These are phyloP conservation scores for Trametes polyzona DNA, from an alignment of 1,284 basidiomycete genomes.

Conservation along the genomic window DNA sequence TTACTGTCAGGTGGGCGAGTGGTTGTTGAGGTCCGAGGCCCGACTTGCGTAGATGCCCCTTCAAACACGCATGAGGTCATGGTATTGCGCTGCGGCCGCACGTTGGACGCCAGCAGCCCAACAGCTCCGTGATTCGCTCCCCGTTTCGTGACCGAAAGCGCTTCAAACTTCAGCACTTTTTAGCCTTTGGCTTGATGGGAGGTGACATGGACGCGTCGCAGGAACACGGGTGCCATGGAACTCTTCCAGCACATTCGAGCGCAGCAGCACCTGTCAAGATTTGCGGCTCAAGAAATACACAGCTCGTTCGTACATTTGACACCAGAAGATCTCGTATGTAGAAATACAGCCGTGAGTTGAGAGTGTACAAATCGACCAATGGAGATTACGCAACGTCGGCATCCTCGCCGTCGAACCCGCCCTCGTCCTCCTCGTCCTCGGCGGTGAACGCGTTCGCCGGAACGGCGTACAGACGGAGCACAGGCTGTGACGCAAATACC, in stretches of 20 bases:
- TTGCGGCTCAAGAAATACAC: conserved; percentile 6
- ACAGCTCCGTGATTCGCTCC: too few species aligned
- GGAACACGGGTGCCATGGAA: too few species aligned
- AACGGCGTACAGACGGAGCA: conserved; percentile 92
- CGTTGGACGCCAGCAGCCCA: not conserved
- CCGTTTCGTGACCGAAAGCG: too few species aligned
- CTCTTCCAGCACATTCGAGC: not conserved
- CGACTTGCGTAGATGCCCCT: not conserved
- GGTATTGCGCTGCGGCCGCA: not conserved
- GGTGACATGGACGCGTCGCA: not conserved
- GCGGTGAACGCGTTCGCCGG: conserved; percentile 84
- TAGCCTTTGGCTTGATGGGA: too few species aligned
- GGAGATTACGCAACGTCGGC: conserved; percentile 35
- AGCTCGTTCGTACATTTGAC: conserved; percentile 3
- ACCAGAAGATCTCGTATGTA: conserved; percentile 13
- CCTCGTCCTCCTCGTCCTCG: conserved; percentile 61
- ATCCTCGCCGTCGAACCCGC: conserved; percentile 55
- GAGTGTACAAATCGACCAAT: conserved; percentile 3
- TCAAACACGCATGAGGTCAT: not conserved
- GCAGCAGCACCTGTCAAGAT: not conserved
- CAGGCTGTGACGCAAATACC: conserved; percentile 60
- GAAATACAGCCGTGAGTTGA: conserved; percentile 21
- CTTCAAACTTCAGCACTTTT: too few species aligned
- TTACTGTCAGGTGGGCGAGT: not conserved
- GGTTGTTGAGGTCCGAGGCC: not conserved